Evolutionary conservation across 371 early-diverging fungal species (phyloP), one percentile per base, ranked within the genome.

Genomic region (Syncephalastrum racemosum): DNA sequence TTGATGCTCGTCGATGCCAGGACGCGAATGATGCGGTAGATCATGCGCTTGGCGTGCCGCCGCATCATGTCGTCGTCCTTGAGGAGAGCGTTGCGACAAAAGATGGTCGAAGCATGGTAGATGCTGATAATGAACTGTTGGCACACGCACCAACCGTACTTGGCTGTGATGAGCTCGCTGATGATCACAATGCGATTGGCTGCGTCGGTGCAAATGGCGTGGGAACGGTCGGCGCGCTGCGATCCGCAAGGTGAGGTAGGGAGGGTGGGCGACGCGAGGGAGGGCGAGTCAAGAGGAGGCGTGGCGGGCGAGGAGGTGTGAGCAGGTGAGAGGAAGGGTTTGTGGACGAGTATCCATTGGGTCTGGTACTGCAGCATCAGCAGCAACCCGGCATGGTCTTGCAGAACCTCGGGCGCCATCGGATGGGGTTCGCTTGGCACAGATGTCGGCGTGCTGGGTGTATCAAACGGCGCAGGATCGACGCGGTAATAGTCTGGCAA

Each of bases 361-460:
- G 71, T 68, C 45, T 78, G 73, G 25, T 78, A 78, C 24, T 72
- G 73, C 12, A 78, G 40, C 72, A 74, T 71, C 4, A 78, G 56
- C n/a, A 78, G 52, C 2, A 72, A 27, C 6, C 62, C 65, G 7
- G 73, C 62, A 27, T 74, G 72, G n/a, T 67, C 63, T 18, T 54
- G 53, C 16, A 73, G 42, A 10, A 49, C 50, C 19, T 59, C 46
- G 8, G 62, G 61, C 46, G 62, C 61, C 63, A 64, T 60, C 8
- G 64, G 62, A 36, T 58, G 59, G 12, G 46, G 42, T 46, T 56
- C 58, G 1, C 53, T 50, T 25, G 52, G 18, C 20, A 31, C 31
- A 31, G 31, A 31, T 7, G 31, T 31, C 7, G 23, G 39, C 16
- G 18, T 27, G n/a, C 47, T 31, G 23, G 39, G 27, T 15, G 45